Conservation (phyloP, 257 asterid genomes). For the Pogostemon cablin region DNA sequence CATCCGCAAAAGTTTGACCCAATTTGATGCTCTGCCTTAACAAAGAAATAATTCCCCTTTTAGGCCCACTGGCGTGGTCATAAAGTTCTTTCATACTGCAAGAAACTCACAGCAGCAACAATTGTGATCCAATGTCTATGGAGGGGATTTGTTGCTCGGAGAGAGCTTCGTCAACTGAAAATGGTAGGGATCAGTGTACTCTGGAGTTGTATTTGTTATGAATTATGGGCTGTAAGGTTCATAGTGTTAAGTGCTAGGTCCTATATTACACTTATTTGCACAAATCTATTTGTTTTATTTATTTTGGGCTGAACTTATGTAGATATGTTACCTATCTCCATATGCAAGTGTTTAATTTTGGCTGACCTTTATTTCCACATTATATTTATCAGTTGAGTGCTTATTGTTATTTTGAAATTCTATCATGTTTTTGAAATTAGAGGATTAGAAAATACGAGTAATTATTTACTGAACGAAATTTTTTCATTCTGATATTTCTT, state of each 20-base stretch:
- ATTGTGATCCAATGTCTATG: slow-evolving; percentile 78
- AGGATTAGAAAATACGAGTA: slow-evolving; percentile 7
- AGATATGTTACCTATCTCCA: no score
- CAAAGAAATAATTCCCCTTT: slow-evolving; percentile 38
- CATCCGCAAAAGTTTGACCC: slow-evolving; percentile 25
- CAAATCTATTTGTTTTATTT: no score
- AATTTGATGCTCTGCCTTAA: slow-evolving; percentile 31
- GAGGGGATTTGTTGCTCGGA: slow-evolving; percentile 81
- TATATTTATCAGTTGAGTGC: slow-evolving; percentile 22
- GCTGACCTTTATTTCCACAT: neutral
- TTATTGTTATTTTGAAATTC: slow-evolving; percentile 25
- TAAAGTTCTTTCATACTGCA: slow-evolving; percentile 59
- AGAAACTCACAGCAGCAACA: slow-evolving; percentile 64
- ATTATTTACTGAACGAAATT: slow-evolving; percentile 2
- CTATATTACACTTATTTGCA: no score
- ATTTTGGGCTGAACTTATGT: neutral
- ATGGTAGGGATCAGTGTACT: slow-evolving; percentile 50
- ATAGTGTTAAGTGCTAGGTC: neutral
- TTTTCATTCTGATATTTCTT: slow-evolving; percentile 21
- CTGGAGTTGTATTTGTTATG: slow-evolving; percentile 17
- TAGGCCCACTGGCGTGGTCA: slow-evolving; percentile 89
- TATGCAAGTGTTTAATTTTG: neutral
- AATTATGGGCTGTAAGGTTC: slow-evolving; percentile 15
- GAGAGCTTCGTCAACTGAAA: slow-evolving; percentile 77
- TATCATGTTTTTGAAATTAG: neutral